Evolutionary conservation across 257 asterid species (phyloP), one percentile per base, ranked within the genome.

Genomic region (Nicotiana knightiana): DNA sequence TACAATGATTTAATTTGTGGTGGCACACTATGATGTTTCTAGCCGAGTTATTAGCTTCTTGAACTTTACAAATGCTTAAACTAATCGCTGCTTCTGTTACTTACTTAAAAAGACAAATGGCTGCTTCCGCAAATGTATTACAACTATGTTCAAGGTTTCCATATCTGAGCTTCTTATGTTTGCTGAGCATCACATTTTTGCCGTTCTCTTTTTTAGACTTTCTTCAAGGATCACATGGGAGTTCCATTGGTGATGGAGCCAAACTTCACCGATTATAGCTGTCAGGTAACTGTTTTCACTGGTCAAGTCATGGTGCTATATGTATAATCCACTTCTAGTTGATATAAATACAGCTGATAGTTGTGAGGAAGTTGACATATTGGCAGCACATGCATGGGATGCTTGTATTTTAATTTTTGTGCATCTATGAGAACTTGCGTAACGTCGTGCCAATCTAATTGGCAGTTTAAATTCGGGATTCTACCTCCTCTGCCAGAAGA

Each of bases 161-260:
- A 33, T 81, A 54, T 46, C 59, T 64, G 21, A 59, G 67, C 39
- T 39, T 48, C 39, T 39, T 46, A 11, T 71, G 37, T 21, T 33
- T 43, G 79, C 79, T 21, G 78, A 2, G 26, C 80, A 75, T 63
- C 70, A 59, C 59, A 54, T 51, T 59, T 53, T 43, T 51, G 28
- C 39, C 61, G 35, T 37, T 51, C 43, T 13, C 63, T 82, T 16
- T 48, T 77, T 30, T 59, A 94, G 97, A 62, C 89, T 13, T 94
- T 94, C 86, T 91, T 94, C 90, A 91, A 88, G 82, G 97, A 94
- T 68, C 84, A 85, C 89, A 93, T 93, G 97, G 98, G 97, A 85
- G 94, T 94, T 58, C 94, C 97, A 64, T 77, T 92, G 71, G 66
- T 92, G 73, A 94, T 94, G 97, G 97, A 94, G 88, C 98, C 98